Evolutionary conservation across 176 grass and related monocot genomes (phyloP).

Genomic region (Pontederia crassipes): DNA sequence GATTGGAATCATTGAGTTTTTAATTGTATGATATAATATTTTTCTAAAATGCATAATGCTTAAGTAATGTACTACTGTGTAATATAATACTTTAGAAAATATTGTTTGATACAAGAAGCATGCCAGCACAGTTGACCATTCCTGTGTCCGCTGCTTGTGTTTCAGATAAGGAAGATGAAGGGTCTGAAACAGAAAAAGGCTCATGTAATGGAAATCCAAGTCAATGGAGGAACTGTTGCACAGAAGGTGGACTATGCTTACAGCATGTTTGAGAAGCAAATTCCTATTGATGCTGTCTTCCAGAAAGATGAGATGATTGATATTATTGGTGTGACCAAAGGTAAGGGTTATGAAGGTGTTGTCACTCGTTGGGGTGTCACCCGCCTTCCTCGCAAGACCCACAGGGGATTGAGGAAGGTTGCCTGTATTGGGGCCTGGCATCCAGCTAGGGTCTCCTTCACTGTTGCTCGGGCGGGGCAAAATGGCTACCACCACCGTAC

Average conservation of each 20-base stretch:
- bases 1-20: too few relatives aligned
- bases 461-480: constrained; percentile 88
- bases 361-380: constrained; percentile 95
- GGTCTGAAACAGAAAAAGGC: constrained; percentile 94
- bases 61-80: too few relatives aligned
- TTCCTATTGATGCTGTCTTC: constrained; percentile 72
- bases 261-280: constrained; percentile 76
- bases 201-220: constrained; percentile 91
- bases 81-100: too few relatives aligned
- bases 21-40: too few relatives aligned
- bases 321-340: constrained; percentile 89
- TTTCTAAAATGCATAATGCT: too few relatives aligned
- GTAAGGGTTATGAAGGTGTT: constrained; percentile 96
- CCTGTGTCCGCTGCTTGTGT: not conserved
- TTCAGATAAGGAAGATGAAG: constrained; percentile 90
- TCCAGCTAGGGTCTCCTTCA: constrained; percentile 87
- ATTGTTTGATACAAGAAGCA: too few relatives aligned
- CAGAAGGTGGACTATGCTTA: constrained; percentile 85
- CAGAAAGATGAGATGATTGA: constrained; percentile 98
- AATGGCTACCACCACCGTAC: constrained; percentile 93
- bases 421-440: constrained; percentile 97
- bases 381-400: constrained; percentile 97
- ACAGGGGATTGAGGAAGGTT: constrained; percentile 94
- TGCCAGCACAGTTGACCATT: not conserved
- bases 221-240: constrained; percentile 74